These are phyloP conservation scores for Mesembryanthemum crystallinum DNA, from an alignment of 148 eudicot species.

Conservation along the genomic window DNA sequence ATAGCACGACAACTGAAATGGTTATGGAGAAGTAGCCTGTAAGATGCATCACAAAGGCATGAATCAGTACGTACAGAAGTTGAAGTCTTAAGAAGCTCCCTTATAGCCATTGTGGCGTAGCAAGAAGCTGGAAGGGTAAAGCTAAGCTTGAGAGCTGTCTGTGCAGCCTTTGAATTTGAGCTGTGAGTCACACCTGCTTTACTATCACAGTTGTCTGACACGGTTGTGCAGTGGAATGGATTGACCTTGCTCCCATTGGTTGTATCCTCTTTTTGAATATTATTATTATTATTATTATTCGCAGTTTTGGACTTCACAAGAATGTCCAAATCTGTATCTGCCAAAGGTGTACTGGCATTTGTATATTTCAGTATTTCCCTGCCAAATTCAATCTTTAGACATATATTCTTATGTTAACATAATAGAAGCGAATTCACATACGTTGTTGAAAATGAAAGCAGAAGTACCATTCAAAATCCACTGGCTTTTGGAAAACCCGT, in stretches of 20 bases:
- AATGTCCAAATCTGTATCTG: conserved; percentile 73
- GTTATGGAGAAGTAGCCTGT: neutral
- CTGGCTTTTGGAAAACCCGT: conserved; percentile 78
- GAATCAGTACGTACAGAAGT: conserved; percentile 62
- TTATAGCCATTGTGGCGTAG: conserved; percentile 97
- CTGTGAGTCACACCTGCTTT: conserved; percentile 28
- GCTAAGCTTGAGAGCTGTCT: conserved; percentile 77
- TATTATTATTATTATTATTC: too few species aligned
- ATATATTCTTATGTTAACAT: neutral
- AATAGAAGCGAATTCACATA: neutral
- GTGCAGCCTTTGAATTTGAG: conserved; percentile 39
- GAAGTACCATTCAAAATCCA: conserved; percentile 76
- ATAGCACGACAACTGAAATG: neutral
- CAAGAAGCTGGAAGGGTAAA: conserved; percentile 90
- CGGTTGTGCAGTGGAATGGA: conserved; percentile 7
- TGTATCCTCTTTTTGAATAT: conserved; percentile 19
- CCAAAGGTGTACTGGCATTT: conserved; percentile 67
- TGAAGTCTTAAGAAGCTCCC: conserved; percentile 96
- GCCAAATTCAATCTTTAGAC: conserved; percentile 1
- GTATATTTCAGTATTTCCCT: conserved; percentile 77
- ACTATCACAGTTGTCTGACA: conserved; percentile 14
- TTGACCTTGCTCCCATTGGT: conserved; percentile 29
- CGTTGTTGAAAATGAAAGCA: neutral
- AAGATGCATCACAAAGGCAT: neutral
- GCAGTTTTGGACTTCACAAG: conserved; percentile 40